Evolutionary conservation across 495 filamentous ascomycete species (phyloP), one percentile per base, ranked within the genome.

Genomic region (Talaromyces nanjingensis): DNA sequence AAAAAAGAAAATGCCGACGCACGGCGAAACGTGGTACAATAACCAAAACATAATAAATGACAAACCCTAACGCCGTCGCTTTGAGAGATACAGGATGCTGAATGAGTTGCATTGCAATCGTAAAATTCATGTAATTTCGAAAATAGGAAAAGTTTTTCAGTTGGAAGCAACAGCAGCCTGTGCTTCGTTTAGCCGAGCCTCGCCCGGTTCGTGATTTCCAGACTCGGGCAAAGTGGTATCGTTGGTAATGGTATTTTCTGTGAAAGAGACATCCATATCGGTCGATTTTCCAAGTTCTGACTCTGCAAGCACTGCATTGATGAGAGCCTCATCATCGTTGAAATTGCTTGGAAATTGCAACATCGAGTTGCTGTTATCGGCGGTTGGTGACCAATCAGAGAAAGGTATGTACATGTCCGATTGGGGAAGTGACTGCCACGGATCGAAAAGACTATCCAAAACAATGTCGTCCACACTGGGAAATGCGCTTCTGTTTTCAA

Each of bases 241-340:
- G 8, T 39, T 18, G 16, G 16, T 18, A 52, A 39, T 62, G n/a
- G 27, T n/a, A 42, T 27, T 29, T 3, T 20, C 39, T 18, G 47
- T 16, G 31, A 54, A 62, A 12, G 24, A 29, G 47, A 20, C 39
- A 12, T n/a, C 52, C 45, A 54, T 18, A 29, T 62, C 42, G 18
- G 68, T 70, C 4, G 71, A 66, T 39, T 76, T 78, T 14, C 73
- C 63, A 12, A 72, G 60, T 4, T 68, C 68, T n/a, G 75, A 68
- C 45, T 78, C 73, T n/a, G 77, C 72, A 29, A 81, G 68, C 25
- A 81, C 70, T 59, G 74, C 71, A 34, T 72, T 73, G 65, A 79
- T 74, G 18, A 81, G 59, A 64, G 76, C 76, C 3, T 74, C 70
- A 0, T 72, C 65, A 60, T 74, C 67, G 55, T 63, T 60, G 29